Evolutionary conservation across 2,329 filamentous ascomycete genomes (phyloP).

Genomic region (Monilinia fructigena): DNA sequence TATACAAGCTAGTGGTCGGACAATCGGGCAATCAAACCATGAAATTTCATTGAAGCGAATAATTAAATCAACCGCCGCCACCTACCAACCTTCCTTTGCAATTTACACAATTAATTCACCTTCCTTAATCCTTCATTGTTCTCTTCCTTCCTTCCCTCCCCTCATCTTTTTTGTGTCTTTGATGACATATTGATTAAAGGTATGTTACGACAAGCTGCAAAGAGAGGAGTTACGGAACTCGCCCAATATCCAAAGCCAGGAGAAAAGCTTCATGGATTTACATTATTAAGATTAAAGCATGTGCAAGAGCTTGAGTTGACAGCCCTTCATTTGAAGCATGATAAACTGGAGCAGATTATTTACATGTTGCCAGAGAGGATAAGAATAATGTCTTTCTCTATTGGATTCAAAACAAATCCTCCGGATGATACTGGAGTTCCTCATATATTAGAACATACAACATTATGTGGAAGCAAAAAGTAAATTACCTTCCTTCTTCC

Average conservation of each 20-base stretch:
- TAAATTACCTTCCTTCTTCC: constrained; percentile 44
- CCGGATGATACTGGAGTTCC: constrained; percentile 94
- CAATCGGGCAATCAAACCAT: constrained; percentile 22
- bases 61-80: constrained; percentile 6
- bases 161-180: constrained; percentile 3
- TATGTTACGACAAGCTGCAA: constrained; percentile 51
- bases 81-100: constrained; percentile 1
- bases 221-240: constrained; percentile 70
- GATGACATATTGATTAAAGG: constrained; percentile 19
- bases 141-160: neutral
- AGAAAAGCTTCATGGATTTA: constrained; percentile 90
- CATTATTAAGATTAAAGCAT: constrained; percentile 81
- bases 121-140: constrained; percentile 1
- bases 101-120: constrained; percentile 9
- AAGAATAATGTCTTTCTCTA: constrained; percentile 99
- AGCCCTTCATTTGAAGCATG: constrained; percentile 84
- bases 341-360: constrained; percentile 95
- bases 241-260: constrained; percentile 74
- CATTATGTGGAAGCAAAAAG: constrained; percentile 92
- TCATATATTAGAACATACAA: constrained; percentile 97
- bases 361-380: constrained; percentile 92
- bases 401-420: constrained; percentile 98
- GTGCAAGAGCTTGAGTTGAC: constrained; percentile 93
- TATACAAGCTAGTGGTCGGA: constrained; percentile 22
- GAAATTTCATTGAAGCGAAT: constrained; percentile 24